These are phyloP conservation scores for Paxillus rubicundulus DNA, from an alignment of 768 basidiomycete species.

Conservation along the genomic window DNA sequence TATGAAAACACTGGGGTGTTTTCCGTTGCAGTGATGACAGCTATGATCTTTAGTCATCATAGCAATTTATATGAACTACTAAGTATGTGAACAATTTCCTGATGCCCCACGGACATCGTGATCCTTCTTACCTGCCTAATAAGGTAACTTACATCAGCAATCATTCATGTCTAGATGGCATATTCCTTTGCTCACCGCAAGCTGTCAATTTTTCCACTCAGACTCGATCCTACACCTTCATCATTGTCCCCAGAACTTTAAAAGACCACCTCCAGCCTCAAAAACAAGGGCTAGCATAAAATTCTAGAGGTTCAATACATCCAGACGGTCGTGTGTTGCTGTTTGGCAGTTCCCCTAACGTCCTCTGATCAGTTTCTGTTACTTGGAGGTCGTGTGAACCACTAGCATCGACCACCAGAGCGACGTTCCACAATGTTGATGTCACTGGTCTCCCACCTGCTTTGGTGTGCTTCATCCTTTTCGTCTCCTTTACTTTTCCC, in stretches of 20 bases:
- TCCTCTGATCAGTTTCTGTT: background rate
- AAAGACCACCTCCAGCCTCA: background rate
- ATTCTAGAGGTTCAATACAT: background rate
- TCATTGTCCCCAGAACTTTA: background rate
- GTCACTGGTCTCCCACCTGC: slow-evolving; percentile 46
- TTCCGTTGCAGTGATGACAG: too few relatives aligned
- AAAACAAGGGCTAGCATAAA: background rate
- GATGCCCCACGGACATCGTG: too few relatives aligned
- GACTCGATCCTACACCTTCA: background rate
- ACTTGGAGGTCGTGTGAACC: background rate
- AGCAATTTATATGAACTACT: too few relatives aligned
- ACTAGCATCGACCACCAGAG: background rate
- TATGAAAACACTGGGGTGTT: too few relatives aligned
- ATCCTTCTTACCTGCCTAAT: too few relatives aligned
- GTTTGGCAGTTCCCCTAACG: background rate
- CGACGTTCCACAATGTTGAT: slow-evolving; percentile 41
- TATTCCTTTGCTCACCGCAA: too few relatives aligned
- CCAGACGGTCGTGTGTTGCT: background rate
- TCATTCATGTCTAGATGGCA: too few relatives aligned
- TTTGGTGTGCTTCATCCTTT: slow-evolving; percentile 39
- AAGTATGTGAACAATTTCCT: too few relatives aligned
- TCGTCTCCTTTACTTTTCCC: background rate
- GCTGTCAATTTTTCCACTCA: too few relatives aligned
- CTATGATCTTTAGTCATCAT: too few relatives aligned
- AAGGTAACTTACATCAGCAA: background rate